Base-by-base conservation (phyloP, 169 alveolate genomes). In the Babesia gibsoni region DNA sequence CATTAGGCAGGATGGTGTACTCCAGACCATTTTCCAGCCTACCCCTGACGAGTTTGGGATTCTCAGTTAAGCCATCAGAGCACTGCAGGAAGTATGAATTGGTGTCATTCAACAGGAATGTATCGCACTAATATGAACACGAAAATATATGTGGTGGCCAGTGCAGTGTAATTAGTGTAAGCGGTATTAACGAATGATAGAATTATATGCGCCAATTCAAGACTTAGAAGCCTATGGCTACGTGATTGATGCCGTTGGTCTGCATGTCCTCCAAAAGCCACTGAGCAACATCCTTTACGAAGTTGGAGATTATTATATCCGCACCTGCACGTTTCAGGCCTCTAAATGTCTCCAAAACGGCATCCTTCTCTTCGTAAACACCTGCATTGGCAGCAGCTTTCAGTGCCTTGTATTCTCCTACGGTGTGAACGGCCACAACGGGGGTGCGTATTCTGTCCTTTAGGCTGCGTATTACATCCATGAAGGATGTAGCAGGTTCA, bases 321-420 rank as follows among this genome's bases (percentile, higher is more conserved):
- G 94, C 91, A 10, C 98, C 98, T 4, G 97, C 93, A 67, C 98
- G 88, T 61, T 82, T 41, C 73, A 90, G 89, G 7, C 94, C 64
- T 48, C 88, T 84, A 52, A 94, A 70, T 29, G 84, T 49, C 61
- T 92, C 96, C 30, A 93, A 64, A 9, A 92, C 93, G 30, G 84
- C 84, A 58, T 80, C 89, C 61, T 91, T 92, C 77, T 89, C 90
- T 37, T 78, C 80, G 43, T 63, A 75, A 36, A 80, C 85, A 35
- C 80, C 83, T 7, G 83, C 73, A 0, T 48, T 46, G 5, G 70
- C 64, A 20, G 83, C 83, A 14, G 83, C 83, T 52, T 84, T 84
- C 42, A 84, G 67, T 70, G 83, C 83, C 70, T 65, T 59, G 65
- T 79, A 78, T 58, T 84, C 91, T 14, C 91, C 91, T 42, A 84